These are phyloP conservation scores for Arachnomyces sp. DNA, from an alignment of 2,329 filamentous ascomycete species.

Conservation along the genomic window DNA sequence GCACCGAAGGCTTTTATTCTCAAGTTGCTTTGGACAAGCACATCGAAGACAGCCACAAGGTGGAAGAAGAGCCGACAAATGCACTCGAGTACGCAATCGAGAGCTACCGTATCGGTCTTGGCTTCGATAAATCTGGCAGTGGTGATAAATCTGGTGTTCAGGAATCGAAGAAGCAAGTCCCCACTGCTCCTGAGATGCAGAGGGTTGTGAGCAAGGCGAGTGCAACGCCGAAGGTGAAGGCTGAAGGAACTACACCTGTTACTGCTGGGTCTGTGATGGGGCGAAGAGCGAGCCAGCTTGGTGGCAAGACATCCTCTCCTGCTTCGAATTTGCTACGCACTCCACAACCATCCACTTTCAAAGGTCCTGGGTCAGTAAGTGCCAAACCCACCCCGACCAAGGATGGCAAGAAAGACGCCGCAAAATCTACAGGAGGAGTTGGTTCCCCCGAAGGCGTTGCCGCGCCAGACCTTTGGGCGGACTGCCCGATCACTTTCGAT, in stretches of 20 bases:
- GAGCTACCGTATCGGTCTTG: slow-evolving; percentile 40
- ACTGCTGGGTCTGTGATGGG: slow-evolving; percentile 24
- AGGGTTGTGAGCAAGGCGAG: slow-evolving; percentile 13
- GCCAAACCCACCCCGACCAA: slow-evolving; percentile 20
- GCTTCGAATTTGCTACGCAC: slow-evolving; percentile 26
- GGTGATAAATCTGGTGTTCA: slow-evolving; percentile 30
- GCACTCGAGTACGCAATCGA: slow-evolving; percentile 50
- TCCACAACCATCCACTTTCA: slow-evolving; percentile 20
- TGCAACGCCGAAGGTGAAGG: slow-evolving; percentile 17
- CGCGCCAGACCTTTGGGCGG: slow-evolving; percentile 29
- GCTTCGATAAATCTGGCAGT: slow-evolving; percentile 33
- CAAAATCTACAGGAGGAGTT: slow-evolving; percentile 16
- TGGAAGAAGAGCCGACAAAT: slow-evolving; percentile 42
- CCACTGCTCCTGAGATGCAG: slow-evolving; percentile 9
- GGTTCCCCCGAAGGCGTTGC: slow-evolving; percentile 9
- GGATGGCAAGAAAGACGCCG: slow-evolving; percentile 20
- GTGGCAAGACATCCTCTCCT: slow-evolving; percentile 26
- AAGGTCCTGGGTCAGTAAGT: slow-evolving; percentile 14
- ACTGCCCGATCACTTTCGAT: slow-evolving; percentile 29
- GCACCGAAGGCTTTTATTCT: slow-evolving; percentile 47
- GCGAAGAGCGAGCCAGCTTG: slow-evolving; percentile 25
- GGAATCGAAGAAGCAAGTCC: slow-evolving; percentile 12
- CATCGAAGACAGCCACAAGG: slow-evolving; percentile 44
- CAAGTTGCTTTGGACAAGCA: slow-evolving; percentile 49
- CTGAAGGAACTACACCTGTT: slow-evolving; percentile 22